Conservation (phyloP, 495 filamentous ascomycete genomes). For the Penicillium crystallinum region DNA sequence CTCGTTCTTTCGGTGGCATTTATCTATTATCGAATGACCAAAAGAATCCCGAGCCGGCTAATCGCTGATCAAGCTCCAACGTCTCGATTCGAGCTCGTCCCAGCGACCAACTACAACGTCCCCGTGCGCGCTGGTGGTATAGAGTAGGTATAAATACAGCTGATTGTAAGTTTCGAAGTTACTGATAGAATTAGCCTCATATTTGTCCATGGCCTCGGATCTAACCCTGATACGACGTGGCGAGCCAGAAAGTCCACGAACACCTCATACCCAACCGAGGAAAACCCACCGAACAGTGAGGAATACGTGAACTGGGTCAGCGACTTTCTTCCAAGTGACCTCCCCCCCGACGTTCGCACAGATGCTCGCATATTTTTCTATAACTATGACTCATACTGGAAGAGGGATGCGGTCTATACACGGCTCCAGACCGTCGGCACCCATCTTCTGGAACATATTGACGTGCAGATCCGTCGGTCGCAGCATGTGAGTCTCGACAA, state of each 20-base stretch:
- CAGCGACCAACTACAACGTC: not conserved
- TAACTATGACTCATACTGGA: not conserved
- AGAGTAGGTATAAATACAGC: not conserved
- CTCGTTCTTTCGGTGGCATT: not conserved
- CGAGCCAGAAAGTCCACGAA: not conserved
- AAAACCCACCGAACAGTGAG: not conserved
- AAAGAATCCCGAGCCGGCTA: not conserved
- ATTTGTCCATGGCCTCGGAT: not conserved
- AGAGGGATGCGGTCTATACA: not conserved
- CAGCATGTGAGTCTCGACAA: not conserved
- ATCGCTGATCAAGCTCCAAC: not conserved
- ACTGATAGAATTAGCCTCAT: not conserved
- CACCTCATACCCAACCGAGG: not conserved
- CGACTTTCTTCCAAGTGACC: not conserved
- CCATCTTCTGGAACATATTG: not conserved
- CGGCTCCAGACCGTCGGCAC: not conserved
- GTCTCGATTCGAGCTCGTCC: not conserved
- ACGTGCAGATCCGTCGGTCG: not conserved
- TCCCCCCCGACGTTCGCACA: not conserved
- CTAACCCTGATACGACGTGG: not conserved
- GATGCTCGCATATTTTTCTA: not conserved
- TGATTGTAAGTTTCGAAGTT: not conserved
- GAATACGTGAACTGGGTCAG: not conserved
- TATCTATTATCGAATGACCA: not conserved
- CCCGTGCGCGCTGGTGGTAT: not conserved